A percentile compares a stretch with the other conserved stretches of the same genome.
Evolutionary conservation across 2,329 filamentous ascomycete species (phyloP).

Genomic region (Endothia cerciana): DNA sequence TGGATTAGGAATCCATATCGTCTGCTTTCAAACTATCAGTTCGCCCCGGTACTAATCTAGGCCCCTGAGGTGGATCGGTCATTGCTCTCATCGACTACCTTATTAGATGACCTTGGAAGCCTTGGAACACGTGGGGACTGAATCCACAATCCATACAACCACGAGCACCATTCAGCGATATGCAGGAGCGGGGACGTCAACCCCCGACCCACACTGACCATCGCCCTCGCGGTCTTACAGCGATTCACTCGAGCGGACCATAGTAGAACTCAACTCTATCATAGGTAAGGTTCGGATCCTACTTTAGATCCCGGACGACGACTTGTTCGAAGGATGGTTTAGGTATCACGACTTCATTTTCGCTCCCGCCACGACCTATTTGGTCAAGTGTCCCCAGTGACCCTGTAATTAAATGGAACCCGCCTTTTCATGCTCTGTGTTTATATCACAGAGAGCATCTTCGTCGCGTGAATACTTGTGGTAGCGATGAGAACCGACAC

Average conservation of each 20-base stretch:
- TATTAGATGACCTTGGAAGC: not conserved
- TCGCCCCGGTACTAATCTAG: not conserved
- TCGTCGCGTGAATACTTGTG: not conserved
- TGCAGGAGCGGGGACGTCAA: slow-evolving; percentile 1
- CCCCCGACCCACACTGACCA: not conserved
- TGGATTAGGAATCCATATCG: slow-evolving; percentile 1
- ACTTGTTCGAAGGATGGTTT: not conserved
- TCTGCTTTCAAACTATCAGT: not conserved
- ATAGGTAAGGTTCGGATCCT: not conserved
- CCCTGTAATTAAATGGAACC: not conserved
- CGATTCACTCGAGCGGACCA: not conserved
- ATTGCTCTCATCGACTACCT: slow-evolving; percentile 2
- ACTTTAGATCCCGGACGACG: not conserved
- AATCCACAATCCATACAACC: not conserved
- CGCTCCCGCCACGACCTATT: not conserved
- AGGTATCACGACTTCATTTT: not conserved
- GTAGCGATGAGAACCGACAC: not conserved
- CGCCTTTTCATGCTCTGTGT: not conserved
- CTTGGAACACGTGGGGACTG: not conserved
- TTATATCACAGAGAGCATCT: not conserved
- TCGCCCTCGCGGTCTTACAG: not conserved
- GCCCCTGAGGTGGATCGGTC: not conserved
- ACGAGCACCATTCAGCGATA: not conserved
- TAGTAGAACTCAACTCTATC: not conserved
- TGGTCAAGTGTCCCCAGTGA: not conserved